phyloP scores from a whole-genome alignment of 164 flowering plant genomes.

The Santalum album region DNA sequence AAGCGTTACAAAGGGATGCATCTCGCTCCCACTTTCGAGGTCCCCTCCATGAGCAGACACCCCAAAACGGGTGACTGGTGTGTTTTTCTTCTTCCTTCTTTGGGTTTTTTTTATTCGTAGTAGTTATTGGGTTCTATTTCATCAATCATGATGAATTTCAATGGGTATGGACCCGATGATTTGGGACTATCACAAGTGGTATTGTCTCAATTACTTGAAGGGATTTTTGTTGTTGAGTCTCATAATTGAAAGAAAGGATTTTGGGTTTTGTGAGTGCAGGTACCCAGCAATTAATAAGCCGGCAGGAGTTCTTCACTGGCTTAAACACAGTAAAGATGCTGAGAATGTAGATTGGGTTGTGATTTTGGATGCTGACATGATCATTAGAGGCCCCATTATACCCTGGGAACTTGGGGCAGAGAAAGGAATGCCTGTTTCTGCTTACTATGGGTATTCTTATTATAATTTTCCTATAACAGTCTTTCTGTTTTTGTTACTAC shows the following conservation, averaged over 20 bases:
- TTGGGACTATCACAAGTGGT: not conserved
- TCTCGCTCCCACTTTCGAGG: slow-evolving; percentile 89
- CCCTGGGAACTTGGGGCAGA: slow-evolving; percentile 98
- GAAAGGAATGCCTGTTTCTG: slow-evolving; percentile 88
- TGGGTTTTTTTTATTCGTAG: not conserved
- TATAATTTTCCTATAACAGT: not conserved
- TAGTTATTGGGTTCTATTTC: not conserved
- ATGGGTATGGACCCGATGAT: not conserved
- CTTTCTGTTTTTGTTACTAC: too few relatives aligned
- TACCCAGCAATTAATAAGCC: slow-evolving; percentile 98
- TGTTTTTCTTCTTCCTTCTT: not conserved
- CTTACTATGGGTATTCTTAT: slow-evolving; percentile 69
- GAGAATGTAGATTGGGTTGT: slow-evolving; percentile 97
- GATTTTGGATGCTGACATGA: slow-evolving; percentile 92
- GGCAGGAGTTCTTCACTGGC: slow-evolving; percentile 93
- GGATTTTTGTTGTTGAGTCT: too few relatives aligned
- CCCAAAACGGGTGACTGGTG: slow-evolving; percentile 97
- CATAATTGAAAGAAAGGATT: too few relatives aligned
- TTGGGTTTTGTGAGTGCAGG: slow-evolving; percentile 31
- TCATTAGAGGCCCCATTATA: slow-evolving; percentile 81
- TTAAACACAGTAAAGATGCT: slow-evolving; percentile 82
- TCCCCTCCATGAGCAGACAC: slow-evolving; percentile 95
- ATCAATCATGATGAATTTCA: not conserved
- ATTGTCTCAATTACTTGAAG: too few relatives aligned
- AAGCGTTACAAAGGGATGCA: slow-evolving; percentile 72